Evolutionary conservation across 768 basidiomycete species (phyloP).

Genomic region (Lepiota venenata): DNA sequence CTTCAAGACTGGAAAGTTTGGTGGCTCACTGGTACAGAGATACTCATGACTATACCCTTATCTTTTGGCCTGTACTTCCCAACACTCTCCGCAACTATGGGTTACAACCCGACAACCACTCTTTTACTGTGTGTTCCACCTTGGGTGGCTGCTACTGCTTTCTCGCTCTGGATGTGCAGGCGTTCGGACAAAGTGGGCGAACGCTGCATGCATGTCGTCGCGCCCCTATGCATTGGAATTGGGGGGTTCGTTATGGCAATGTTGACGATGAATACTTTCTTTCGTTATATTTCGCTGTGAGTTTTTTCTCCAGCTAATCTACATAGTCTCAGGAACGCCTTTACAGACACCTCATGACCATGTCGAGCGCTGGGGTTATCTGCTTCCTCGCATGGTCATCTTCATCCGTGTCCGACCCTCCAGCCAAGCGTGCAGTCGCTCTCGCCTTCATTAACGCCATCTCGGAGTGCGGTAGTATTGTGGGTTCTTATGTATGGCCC

Average conservation of each 20-base stretch:
- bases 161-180: conserved; percentile 53
- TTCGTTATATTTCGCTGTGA: conserved; percentile 66
- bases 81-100: conserved; percentile 66
- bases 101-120: conserved; percentile 57
- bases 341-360: conserved; percentile 71
- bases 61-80: conserved; percentile 76
- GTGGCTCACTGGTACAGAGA: conserved; percentile 40
- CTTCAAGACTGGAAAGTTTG: conserved; percentile 73
- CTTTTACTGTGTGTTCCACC: conserved; percentile 56
- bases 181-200: conserved; percentile 73
- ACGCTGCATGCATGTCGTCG: conserved; percentile 63
- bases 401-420: conserved; percentile 51
- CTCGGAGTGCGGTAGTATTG: conserved; percentile 79
- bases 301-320: background rate
- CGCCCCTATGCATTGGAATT: conserved; percentile 55
- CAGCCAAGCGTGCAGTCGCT: conserved; percentile 84
- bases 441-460: conserved; percentile 81
- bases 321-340: background rate
- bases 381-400: conserved; percentile 55
- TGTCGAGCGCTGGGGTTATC: conserved; percentile 71
- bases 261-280: conserved; percentile 55
- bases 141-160: conserved; percentile 59
- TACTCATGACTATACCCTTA: conserved; percentile 47
- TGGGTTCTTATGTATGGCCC: conserved; percentile 81
- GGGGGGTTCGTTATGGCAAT: conserved; percentile 67